These are phyloP conservation scores for Cornus kousa DNA, from an alignment of 148 eudicot genomes.

Conservation along the genomic window DNA sequence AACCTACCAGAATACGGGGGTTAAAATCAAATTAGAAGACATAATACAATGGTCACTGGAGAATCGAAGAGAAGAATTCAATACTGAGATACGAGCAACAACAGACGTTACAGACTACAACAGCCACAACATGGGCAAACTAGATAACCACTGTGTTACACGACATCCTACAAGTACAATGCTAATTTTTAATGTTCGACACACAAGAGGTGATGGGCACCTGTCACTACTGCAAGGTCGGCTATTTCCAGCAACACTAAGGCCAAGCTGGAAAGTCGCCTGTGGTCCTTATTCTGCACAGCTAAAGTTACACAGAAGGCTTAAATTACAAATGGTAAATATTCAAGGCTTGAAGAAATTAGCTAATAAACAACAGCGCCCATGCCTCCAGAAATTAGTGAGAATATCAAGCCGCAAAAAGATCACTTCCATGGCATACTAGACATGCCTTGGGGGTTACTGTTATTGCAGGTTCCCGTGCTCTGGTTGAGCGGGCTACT, in stretches of 20 bases:
- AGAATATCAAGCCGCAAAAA: not conserved
- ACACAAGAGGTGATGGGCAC: too few species aligned
- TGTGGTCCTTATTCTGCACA: slow-evolving; percentile 17
- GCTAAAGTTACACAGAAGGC: slow-evolving; percentile 13
- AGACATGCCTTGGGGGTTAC: slow-evolving; percentile 42
- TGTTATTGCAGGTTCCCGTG: slow-evolving; percentile 45
- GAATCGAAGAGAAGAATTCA: too few species aligned
- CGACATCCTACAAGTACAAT: too few species aligned
- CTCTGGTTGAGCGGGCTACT: slow-evolving; percentile 77
- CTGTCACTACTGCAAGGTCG: not conserved
- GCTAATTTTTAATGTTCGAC: too few species aligned
- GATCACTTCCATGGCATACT: slow-evolving; percentile 72
- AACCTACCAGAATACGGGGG: too few species aligned
- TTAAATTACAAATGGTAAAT: not conserved
- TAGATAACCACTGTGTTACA: too few species aligned
- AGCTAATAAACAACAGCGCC: slow-evolving; percentile 3
- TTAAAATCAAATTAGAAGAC: too few species aligned
- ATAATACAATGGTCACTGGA: too few species aligned
- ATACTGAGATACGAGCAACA: too few species aligned
- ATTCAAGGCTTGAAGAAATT: not conserved
- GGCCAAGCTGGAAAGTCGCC: not conserved
- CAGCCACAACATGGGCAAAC: too few species aligned
- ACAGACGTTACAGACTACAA: too few species aligned
- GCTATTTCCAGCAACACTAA: slow-evolving; percentile 7
- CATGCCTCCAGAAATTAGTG: slow-evolving; percentile 8